Evolutionary conservation across 169 alveolate genomes (phyloP).

Genomic region (Cryptosporidium tyzzeri): DNA sequence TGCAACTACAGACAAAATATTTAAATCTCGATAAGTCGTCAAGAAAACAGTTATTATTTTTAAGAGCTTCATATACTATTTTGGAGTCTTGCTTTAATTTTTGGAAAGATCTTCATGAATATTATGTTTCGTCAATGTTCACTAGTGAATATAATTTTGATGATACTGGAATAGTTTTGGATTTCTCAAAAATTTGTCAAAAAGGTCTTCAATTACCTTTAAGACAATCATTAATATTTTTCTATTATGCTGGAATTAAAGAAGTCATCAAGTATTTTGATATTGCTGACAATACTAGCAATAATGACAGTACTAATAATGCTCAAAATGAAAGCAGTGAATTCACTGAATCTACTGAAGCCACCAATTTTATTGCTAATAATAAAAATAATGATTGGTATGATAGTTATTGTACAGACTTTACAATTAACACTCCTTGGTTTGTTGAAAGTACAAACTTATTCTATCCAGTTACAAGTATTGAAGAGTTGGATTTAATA

Average conservation of each 20-base stretch:
- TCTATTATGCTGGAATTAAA: constrained; percentile 58
- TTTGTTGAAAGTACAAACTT: constrained; percentile 40
- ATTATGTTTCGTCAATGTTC: constrained; percentile 15
- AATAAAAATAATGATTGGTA: constrained; percentile 3
- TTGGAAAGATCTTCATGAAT: constrained; percentile 49
- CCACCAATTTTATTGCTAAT: background rate
- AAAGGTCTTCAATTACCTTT: constrained; percentile 68
- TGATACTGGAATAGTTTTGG: background rate
- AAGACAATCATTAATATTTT: constrained; percentile 55
- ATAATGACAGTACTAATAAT: background rate
- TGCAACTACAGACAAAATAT: constrained; percentile 55
- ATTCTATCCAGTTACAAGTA: constrained; percentile 16
- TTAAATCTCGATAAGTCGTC: constrained; percentile 28
- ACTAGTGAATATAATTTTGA: background rate
- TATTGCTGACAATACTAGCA: background rate
- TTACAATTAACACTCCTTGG: constrained; percentile 41
- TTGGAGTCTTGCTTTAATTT: constrained; percentile 45
- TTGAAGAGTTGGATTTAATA: constrained; percentile 10
- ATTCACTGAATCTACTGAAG: constrained; percentile 19
- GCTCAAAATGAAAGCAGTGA: background rate
- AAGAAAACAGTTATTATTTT: constrained; percentile 49
- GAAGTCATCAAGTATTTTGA: constrained; percentile 16
- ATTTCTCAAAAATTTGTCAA: constrained; percentile 42
- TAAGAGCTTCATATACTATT: constrained; percentile 72
- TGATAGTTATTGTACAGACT: background rate